A percentile compares a stretch with the other conserved stretches of the same genome.
Evolutionary conservation across 2,329 filamentous ascomycete species (phyloP).

Genomic region (Huntiella decipiens): DNA sequence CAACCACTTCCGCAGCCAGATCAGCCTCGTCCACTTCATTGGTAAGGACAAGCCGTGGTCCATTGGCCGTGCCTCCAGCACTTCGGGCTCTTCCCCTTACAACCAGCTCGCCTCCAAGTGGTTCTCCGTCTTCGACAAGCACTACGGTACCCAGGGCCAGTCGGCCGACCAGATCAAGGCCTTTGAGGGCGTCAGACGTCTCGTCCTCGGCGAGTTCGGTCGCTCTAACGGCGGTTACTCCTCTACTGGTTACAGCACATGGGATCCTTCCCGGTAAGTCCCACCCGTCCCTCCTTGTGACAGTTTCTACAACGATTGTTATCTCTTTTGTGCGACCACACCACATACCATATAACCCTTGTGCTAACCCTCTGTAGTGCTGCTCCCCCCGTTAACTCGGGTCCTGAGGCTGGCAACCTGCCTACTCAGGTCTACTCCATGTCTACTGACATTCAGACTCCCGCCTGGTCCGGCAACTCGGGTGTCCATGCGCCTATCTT

Average conservation of each 20-base stretch:
- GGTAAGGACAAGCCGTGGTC: slow-evolving; percentile 81
- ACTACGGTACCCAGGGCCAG: slow-evolving; percentile 38
- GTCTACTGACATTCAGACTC: slow-evolving; percentile 27
- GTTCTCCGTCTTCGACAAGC: slow-evolving; percentile 88
- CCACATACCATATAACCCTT: neutral
- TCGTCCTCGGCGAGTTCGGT: slow-evolving; percentile 34
- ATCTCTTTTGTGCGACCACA: neutral
- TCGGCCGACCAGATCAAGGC: slow-evolving; percentile 8
- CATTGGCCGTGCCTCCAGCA: slow-evolving; percentile 32
- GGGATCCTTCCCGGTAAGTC: slow-evolving; percentile 13
- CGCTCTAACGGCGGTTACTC: slow-evolving; percentile 5
- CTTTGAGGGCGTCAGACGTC: slow-evolving; percentile 28
- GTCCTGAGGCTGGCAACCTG: slow-evolving; percentile 70
- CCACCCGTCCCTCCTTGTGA: neutral
- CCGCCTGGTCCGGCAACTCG: slow-evolving; percentile 5
- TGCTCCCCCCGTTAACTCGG: slow-evolving; percentile 10
- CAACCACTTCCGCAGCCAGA: slow-evolving; percentile 74
- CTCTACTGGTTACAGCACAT: slow-evolving; percentile 7
- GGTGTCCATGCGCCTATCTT: slow-evolving; percentile 8
- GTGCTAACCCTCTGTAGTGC: slow-evolving; percentile 5
- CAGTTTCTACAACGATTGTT: neutral
- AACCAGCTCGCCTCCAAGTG: slow-evolving; percentile 71
- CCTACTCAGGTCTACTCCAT: slow-evolving; percentile 64
- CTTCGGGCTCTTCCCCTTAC: slow-evolving; percentile 17
- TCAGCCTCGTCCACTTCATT: slow-evolving; percentile 89